These are phyloP conservation scores for Forsythia suspensa DNA, from an alignment of 257 asterid species.

Conservation along the genomic window DNA sequence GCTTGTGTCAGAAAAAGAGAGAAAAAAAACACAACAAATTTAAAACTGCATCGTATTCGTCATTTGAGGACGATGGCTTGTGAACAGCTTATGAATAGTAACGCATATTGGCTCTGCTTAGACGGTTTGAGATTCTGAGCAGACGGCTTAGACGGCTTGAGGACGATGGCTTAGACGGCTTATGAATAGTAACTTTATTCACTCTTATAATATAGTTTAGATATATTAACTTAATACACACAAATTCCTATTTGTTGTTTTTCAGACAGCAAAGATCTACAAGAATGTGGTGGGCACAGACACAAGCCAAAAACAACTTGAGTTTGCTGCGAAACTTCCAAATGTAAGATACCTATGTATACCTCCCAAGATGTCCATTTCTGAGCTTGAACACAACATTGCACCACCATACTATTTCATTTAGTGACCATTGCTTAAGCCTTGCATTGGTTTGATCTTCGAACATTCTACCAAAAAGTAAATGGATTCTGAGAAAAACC, in stretches of 20 bases:
- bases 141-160: too few relatives aligned
- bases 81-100: too few relatives aligned
- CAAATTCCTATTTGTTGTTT: background rate
- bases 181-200: too few relatives aligned
- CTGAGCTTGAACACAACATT: slow-evolving; percentile 43
- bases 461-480: slow-evolving; percentile 62
- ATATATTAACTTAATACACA: background rate
- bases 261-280: slow-evolving; percentile 61
- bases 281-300: slow-evolving; percentile 66
- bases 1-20: too few relatives aligned
- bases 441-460: slow-evolving; percentile 80
- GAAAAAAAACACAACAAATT: too few relatives aligned
- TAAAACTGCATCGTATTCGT: too few relatives aligned
- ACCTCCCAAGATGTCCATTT: slow-evolving; percentile 52
- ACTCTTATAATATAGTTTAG: too few relatives aligned
- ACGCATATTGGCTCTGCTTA: too few relatives aligned
- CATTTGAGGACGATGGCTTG: too few relatives aligned
- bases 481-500: slow-evolving; percentile 62
- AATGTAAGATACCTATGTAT: slow-evolving; percentile 61
- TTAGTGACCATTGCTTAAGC: slow-evolving; percentile 66
- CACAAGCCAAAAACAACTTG: slow-evolving; percentile 67
- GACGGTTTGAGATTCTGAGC: too few relatives aligned
- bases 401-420: slow-evolving; percentile 47
- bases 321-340: slow-evolving; percentile 53
- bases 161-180: too few relatives aligned